Conservation (phyloP, 768 basidiomycete species). For the Mycena rosella region DNA sequence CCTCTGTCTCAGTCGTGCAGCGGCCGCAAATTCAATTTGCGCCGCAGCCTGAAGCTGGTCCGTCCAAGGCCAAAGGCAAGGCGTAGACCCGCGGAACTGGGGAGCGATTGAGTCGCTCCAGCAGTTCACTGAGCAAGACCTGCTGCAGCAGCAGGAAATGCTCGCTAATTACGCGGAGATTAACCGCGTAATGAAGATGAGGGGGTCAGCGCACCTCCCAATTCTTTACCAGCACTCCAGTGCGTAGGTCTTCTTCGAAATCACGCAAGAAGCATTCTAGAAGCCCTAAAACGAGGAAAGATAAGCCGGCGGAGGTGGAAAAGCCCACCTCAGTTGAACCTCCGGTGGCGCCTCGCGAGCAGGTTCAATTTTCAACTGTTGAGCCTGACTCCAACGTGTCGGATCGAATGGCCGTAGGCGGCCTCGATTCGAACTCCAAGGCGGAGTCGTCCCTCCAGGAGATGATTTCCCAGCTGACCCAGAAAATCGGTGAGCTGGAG, state of each 20-base stretch:
- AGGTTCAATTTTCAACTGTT: constrained; percentile 1
- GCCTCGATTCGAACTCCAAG: neutral
- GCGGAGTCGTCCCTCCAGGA: neutral
- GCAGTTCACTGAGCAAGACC: neutral
- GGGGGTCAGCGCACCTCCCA: neutral
- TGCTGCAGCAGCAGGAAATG: neutral
- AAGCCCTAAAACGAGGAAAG: constrained; percentile 1
- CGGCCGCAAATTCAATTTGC: no score
- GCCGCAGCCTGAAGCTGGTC: no score
- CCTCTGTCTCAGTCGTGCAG: neutral
- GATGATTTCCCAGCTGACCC: neutral
- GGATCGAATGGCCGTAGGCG: no score
- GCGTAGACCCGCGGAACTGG: constrained; percentile 18
- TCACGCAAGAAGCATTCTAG: neutral
- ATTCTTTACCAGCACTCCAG: neutral
- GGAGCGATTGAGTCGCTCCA: neutral
- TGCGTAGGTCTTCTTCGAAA: neutral
- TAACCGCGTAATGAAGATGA: constrained; percentile 6
- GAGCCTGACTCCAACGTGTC: neutral
- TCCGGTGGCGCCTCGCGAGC: neutral
- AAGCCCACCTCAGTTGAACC: neutral
- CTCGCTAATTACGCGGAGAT: constrained; percentile 12
- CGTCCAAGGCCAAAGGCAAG: constrained; percentile 28
- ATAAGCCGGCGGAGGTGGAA: neutral
- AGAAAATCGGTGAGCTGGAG: constrained; percentile 13